Evolutionary conservation across 192 early-diverging fungal genomes (phyloP), one percentile per base, ranked within the genome.

Genomic region (Ramicandelaber brevisporus): DNA sequence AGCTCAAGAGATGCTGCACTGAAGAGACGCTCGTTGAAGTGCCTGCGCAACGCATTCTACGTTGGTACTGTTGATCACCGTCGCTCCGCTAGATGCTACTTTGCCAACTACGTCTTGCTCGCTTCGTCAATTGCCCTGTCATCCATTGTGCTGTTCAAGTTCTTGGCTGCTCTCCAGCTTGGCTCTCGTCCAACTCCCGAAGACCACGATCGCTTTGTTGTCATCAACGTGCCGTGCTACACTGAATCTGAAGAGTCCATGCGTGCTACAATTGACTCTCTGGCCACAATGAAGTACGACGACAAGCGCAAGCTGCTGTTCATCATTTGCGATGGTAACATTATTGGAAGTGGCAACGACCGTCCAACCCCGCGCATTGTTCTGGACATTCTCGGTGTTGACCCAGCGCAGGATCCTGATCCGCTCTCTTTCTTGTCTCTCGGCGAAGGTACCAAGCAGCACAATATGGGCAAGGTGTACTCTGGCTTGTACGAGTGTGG

Each of bases 301-400:
- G 92, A 97, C 54, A 89, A 87, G 59, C 74, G 87, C 42, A 97
- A 92, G 47, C 61, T 97, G 21, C 38, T 97, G 33, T 90, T 97
- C 47, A 64, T 97, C 21, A 69, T 97, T 25, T 78, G 77, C 34
- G 92, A 97, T 49, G 92, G 92, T 29, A 82, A 87, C 73, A 78
- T 97, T 50, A 64, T 86, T 28, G 92, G 92, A 28, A 69, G 70
- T 17, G 92, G 88, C 21, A 97, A 97, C 48, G 86, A 93, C 48
- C 65, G 78, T 7, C 78, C 92, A 2, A 97, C 92, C 0, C 87
- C 87, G 7, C 71, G 80, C 27, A 97, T 97, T 34, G 85, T 88
- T 1, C 55, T 97, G 30, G 82, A 97, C 43, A 86, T 97, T 44
- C 54, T 97, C 0, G 92, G 92, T n/a, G 78, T 82, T 0, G 86